Base-by-base conservation (phyloP, 2,329 filamentous ascomycete species). In the Fusarium luffae region DNA sequence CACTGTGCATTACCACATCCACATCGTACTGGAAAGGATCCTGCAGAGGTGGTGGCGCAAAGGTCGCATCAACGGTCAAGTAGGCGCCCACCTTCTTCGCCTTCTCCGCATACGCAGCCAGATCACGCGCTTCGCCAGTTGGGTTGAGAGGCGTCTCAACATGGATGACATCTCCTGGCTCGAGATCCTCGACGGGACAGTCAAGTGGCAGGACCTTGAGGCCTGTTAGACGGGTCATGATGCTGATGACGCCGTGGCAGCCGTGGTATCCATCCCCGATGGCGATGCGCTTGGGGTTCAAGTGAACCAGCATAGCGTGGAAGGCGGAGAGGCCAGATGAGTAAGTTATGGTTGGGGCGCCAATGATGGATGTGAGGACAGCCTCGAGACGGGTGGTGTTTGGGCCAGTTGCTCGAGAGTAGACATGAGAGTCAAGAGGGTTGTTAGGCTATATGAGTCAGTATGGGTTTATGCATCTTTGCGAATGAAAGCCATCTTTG, bases 81-180 rank as follows among this genome's bases (percentile, higher is more conserved):
- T 88, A 88, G 11, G 93, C 94, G 10, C 94, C 94, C 8, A 86
- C 82, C 7, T 83, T 83, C 75, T 91, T 90, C 1, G 96, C 96
- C 71, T 89, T 87, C 5, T 87, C 83, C 1, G 93, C 93, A 78
- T 92, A 97, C 55, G 83, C 80, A 34, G 84, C 83, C 28, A 99
- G 89, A 74, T 93, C 85, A 72, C 88, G 90, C 3, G 94, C 94
- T 74, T 91, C 90, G 52, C 96, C 96, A 3, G 91, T 91, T 0
- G 96, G 96, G 80, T 99, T 99, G 41, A 98, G 85, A 1, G 96
- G 96, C 7, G 95, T 98, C 82, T 99, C 96, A 52, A 98, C 85
- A 78, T 97, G 93, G 54, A 99, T 86, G 5, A 98, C 83, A 78
- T 98, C 96, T 4, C 95, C 95, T 5, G 87, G 82, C 25, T 89